These are phyloP conservation scores for Silene noctiflora DNA, from an alignment of 179 eudicot species.

Conservation along the genomic window DNA sequence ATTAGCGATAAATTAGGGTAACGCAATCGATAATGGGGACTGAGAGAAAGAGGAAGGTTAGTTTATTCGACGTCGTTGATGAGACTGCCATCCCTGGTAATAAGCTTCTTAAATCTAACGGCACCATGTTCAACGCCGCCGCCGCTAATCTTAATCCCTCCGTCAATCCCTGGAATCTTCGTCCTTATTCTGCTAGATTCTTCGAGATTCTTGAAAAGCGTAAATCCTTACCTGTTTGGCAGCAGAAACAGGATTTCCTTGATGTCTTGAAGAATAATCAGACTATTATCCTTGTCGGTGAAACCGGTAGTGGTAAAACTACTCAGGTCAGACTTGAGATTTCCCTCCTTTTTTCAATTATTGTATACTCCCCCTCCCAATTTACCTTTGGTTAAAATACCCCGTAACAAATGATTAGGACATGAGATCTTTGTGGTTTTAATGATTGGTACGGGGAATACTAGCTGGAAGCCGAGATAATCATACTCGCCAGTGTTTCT, in stretches of 20 bases:
- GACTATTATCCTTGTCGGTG: conserved; percentile 84
- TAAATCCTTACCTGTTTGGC: conserved; percentile 89
- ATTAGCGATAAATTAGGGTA: conserved; percentile 17
- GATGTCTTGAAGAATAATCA: conserved; percentile 55
- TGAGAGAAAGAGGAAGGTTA: conserved; percentile 95
- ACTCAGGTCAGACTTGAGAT: conserved; percentile 51
- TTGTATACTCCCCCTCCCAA: too few species aligned
- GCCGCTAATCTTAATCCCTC: conserved; percentile 6
- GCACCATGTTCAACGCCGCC: conserved; percentile 23
- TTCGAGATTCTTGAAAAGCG: conserved; percentile 86
- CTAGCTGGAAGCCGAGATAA: too few species aligned
- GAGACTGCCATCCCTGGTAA: conserved; percentile 39
- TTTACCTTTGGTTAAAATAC: too few species aligned
- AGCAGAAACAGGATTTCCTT: conserved; percentile 81
- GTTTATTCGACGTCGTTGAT: conserved; percentile 90
- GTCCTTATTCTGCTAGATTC: conserved; percentile 58
- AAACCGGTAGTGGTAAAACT: conserved; percentile 98
- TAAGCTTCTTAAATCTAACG: conserved; percentile 33
- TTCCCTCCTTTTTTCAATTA: background rate
- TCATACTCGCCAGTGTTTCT: too few species aligned
- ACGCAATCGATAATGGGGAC: conserved; percentile 46
- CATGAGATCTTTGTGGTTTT: too few species aligned
- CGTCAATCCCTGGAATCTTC: conserved; percentile 74
- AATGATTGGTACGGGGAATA: too few species aligned
- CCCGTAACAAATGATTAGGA: too few species aligned